Conservation (phyloP, 352 stramenopile genomes). For the Globisporangium alternatum region DNA sequence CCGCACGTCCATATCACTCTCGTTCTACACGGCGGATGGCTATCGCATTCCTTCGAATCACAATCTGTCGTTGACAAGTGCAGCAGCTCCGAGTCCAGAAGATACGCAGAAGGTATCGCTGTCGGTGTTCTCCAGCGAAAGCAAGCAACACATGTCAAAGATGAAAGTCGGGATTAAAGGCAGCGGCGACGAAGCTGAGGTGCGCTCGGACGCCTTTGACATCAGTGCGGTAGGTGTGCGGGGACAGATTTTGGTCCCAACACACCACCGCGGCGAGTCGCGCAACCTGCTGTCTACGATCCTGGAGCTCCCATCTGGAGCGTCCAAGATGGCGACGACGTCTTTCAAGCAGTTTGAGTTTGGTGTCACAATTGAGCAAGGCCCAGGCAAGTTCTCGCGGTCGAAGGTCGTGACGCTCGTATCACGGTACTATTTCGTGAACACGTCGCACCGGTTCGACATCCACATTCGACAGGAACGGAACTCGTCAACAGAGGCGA, state of each 20-base stretch:
- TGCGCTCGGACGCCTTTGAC: slow-evolving; percentile 74
- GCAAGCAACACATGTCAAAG: slow-evolving; percentile 59
- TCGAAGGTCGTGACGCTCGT: slow-evolving; percentile 80
- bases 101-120: slow-evolving; percentile 38
- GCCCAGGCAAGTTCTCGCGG: slow-evolving; percentile 66
- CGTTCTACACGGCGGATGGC: slow-evolving; percentile 66
- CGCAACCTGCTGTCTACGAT: slow-evolving; percentile 50
- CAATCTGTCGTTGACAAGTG: slow-evolving; percentile 32
- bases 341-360: slow-evolving; percentile 80
- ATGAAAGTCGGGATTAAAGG: slow-evolving; percentile 74
- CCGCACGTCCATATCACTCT: slow-evolving; percentile 64
- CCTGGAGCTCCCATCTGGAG: slow-evolving; percentile 24
- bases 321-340: slow-evolving; percentile 23
- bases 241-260: slow-evolving; percentile 65
- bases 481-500: slow-evolving; percentile 27
- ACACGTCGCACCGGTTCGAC: slow-evolving; percentile 59
- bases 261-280: slow-evolving; percentile 36
- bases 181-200: slow-evolving; percentile 33
- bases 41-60: slow-evolving; percentile 45
- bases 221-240: slow-evolving; percentile 76
- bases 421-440: slow-evolving; percentile 80
- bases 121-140: slow-evolving; percentile 69
- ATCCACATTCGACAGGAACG: slow-evolving; percentile 70
- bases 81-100: slow-evolving; percentile 7
- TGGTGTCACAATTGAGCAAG: slow-evolving; percentile 85